Conservation (phyloP, 2,329 filamentous ascomycete species). For the Coniochaeta sp. region DNA sequence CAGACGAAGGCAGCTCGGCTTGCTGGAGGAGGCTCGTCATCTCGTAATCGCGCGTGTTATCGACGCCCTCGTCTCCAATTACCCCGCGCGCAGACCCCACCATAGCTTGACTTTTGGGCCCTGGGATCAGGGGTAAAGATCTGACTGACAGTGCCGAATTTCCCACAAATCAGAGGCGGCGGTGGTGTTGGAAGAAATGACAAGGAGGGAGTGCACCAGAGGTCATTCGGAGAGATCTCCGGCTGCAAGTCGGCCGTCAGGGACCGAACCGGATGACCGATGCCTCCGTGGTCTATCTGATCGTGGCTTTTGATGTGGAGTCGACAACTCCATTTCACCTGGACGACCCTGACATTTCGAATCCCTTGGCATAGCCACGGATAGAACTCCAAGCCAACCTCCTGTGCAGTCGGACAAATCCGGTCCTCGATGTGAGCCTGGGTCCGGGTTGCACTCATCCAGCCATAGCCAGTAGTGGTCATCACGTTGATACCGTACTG, state of each 20-base stretch:
- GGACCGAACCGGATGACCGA: background rate
- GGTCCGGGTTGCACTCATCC: too few species aligned
- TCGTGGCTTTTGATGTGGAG: background rate
- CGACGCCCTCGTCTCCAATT: background rate
- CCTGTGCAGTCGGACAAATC: too few species aligned
- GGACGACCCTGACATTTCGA: too few species aligned
- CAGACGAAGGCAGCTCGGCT: background rate
- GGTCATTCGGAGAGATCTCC: background rate
- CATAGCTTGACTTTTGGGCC: background rate
- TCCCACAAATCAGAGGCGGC: conserved; percentile 25
- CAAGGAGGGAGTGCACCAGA: too few species aligned
- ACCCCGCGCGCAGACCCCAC: background rate
- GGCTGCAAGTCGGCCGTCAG: background rate
- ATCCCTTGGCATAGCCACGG: too few species aligned
- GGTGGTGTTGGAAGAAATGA: background rate
- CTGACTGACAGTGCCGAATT: conserved; percentile 18
- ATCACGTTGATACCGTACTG: too few species aligned
- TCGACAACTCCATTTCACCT: too few species aligned
- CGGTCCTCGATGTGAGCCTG: too few species aligned
- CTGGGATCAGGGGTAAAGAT: background rate
- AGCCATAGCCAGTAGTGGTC: too few species aligned
- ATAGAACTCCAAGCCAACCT: too few species aligned
- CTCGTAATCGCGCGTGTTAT: background rate
- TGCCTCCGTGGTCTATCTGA: background rate
- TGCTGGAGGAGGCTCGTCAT: background rate